These are phyloP conservation scores for Blastocystis sp. DNA, from an alignment of 352 stramenopile genomes.

Conservation along the genomic window DNA sequence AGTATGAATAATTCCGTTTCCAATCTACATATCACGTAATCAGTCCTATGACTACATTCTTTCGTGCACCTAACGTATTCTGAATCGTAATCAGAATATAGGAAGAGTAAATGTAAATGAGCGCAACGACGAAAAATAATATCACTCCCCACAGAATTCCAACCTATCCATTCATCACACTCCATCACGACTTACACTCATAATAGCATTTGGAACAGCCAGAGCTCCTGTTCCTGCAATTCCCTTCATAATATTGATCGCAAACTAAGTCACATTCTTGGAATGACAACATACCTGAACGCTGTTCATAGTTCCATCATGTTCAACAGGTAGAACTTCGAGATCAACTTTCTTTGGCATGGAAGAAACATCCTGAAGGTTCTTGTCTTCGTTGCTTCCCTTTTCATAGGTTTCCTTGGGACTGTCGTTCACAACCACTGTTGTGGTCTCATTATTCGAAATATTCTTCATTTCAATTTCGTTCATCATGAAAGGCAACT, in stretches of 20 bases:
- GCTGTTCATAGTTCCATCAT: constrained; percentile 16
- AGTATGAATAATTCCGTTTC: not conserved
- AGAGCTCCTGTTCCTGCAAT: constrained; percentile 53
- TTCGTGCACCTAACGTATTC: not conserved
- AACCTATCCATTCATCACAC: not conserved
- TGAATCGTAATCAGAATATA: constrained; percentile 58
- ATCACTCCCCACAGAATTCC: constrained; percentile 19
- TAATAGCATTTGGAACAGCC: constrained; percentile 4
- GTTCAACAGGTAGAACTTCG: not conserved
- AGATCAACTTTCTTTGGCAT: not conserved
- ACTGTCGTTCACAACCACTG: not conserved
- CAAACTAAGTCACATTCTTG: constrained; percentile 4
- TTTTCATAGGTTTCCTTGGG: not conserved
- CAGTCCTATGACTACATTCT: not conserved
- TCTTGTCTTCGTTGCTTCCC: constrained; percentile 6
- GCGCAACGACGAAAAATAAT: constrained; percentile 37
- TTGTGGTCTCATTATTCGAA: not conserved
- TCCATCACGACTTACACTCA: not conserved
- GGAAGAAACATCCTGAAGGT: not conserved
- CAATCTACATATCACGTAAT: not conserved
- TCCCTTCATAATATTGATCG: constrained; percentile 67
- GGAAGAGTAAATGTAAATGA: constrained; percentile 33
- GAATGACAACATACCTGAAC: not conserved
- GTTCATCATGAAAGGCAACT: not conserved
- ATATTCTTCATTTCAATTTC: constrained; percentile 51